These are phyloP conservation scores for Cladosporium sp. DNA, from an alignment of 2,329 filamentous ascomycete species.

Conservation along the genomic window DNA sequence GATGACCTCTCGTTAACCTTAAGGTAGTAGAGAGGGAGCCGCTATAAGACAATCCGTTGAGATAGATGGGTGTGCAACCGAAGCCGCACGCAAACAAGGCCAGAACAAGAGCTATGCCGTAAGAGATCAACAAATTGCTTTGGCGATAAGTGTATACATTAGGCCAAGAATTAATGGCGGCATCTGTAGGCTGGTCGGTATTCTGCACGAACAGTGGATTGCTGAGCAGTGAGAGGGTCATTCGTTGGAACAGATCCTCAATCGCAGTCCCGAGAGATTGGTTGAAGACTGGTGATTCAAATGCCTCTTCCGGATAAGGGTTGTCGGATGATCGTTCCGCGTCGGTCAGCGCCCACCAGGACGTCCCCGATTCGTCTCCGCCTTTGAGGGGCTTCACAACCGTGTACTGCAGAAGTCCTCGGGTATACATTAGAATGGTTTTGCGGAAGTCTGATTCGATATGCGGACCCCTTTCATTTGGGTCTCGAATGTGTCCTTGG, in stretches of 20 bases:
- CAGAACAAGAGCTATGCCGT: conserved; percentile 16
- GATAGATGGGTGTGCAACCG: conserved; percentile 13
- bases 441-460: too few relatives aligned
- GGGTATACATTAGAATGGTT: too few relatives aligned
- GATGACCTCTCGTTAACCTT: neutral
- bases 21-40: conserved; percentile 20
- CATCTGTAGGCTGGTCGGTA: neutral
- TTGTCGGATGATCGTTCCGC: too few relatives aligned
- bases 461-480: too few relatives aligned
- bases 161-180: conserved; percentile 9
- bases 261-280: neutral
- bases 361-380: too few relatives aligned
- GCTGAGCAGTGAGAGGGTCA: conserved; percentile 17
- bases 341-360: too few relatives aligned
- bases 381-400: too few relatives aligned
- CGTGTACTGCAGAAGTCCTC: too few relatives aligned
- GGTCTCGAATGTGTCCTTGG: too few relatives aligned
- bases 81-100: conserved; percentile 9
- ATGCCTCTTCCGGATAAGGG: neutral
- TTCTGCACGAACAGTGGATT: conserved; percentile 5
- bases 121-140: conserved; percentile 17
- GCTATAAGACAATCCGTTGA: conserved; percentile 15
- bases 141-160: conserved; percentile 18
- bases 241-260: conserved; percentile 15
- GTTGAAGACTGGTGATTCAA: neutral